Percentiles rank a stretch among this genome's conserved stretches.
These are phyloP conservation scores for Astragalus glycyphyllos DNA, from an alignment of 306 rosid species.

Conservation along the genomic window DNA sequence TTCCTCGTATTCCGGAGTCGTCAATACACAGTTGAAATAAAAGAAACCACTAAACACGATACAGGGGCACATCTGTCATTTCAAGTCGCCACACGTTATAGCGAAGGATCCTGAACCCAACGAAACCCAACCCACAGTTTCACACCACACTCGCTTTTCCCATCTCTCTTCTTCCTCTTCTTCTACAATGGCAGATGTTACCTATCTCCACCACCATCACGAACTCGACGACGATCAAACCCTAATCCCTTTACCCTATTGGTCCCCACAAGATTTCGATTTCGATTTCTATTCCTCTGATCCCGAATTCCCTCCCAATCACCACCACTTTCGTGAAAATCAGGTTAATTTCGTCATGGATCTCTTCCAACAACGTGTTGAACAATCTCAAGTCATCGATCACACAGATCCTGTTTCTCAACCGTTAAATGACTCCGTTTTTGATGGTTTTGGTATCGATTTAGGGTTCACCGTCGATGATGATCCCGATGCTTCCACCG, in stretches of 20 bases:
- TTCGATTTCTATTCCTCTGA: conserved; percentile 56
- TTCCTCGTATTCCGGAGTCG: conserved; percentile 35
- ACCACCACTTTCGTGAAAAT: conserved; percentile 54
- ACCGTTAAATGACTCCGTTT: conserved; percentile 47
- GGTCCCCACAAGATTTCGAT: conserved; percentile 44
- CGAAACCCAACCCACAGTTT: conserved; percentile 7
- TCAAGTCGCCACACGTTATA: neutral
- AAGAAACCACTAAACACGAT: neutral
- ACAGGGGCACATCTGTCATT: conserved; percentile 35
- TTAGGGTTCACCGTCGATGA: conserved; percentile 39
- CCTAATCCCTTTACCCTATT: conserved; percentile 44
- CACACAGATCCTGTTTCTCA: conserved; percentile 47
- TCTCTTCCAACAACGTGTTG: conserved; percentile 88
- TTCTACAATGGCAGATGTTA: conserved; percentile 58
- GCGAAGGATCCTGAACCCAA: neutral
- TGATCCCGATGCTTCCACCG: conserved; percentile 25
- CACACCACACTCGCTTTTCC: neutral
- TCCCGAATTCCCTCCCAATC: conserved; percentile 49
- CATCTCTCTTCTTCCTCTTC: neutral
- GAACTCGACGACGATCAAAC: conserved; percentile 54
- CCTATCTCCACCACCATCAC: conserved; percentile 46
- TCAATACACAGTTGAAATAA: neutral
- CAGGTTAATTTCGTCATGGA: conserved; percentile 83
- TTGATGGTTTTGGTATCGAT: conserved; percentile 60
- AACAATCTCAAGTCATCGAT: conserved; percentile 63